These are phyloP conservation scores for Biscutella laevigata DNA, from an alignment of 441 rosid species.

Conservation along the genomic window DNA sequence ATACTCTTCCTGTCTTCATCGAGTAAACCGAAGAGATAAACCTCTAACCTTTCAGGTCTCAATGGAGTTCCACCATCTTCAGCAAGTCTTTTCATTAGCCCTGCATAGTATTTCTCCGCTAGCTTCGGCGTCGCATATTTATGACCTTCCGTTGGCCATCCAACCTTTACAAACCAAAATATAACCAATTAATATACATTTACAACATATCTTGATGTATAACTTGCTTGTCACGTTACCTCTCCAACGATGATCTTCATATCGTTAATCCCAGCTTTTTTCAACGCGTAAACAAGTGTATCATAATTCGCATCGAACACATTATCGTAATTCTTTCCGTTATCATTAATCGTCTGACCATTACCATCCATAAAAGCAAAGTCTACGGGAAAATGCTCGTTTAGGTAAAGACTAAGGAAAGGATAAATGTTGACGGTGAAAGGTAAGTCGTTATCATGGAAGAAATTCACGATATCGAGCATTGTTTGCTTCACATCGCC, in stretches of 20 bases:
- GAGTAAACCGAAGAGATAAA: conserved; percentile 28
- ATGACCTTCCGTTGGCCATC: conserved; percentile 86
- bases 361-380: too few relatives aligned
- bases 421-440: conserved; percentile 56
- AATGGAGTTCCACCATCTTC: conserved; percentile 53
- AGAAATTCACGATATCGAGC: conserved; percentile 36
- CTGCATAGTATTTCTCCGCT: conserved; percentile 62
- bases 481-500: conserved; percentile 37
- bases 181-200: background rate
- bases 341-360: too few relatives aligned
- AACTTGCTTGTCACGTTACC: conserved; percentile 17
- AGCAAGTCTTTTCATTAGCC: conserved; percentile 48
- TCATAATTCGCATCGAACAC: conserved; percentile 53
- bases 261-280: conserved; percentile 42
- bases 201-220: background rate
- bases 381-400: conserved; percentile 38
- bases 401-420: conserved; percentile 46
- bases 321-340: too few relatives aligned
- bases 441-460: conserved; percentile 35
- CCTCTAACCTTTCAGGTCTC: conserved; percentile 47
- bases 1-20: conserved; percentile 32
- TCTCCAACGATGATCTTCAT: conserved; percentile 51
- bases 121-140: conserved; percentile 19
- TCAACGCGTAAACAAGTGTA: conserved; percentile 36
- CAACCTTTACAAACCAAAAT: conserved; percentile 36